Conservation (phyloP, 1,139 yeast species). For the Pneumocystis canis region DNA sequence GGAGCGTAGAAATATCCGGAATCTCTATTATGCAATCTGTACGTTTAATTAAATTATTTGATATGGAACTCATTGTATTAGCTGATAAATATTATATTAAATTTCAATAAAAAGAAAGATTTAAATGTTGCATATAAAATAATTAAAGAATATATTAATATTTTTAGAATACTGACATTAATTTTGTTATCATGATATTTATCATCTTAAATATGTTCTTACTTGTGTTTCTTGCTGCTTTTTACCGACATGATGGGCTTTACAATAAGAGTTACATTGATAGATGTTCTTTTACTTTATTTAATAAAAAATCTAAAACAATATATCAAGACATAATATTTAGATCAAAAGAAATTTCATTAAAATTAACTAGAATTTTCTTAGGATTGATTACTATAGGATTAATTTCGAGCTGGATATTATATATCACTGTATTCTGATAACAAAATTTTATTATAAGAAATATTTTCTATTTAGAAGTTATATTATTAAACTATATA, state of each 20-base stretch:
- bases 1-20: not conserved
- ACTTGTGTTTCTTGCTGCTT: not conserved
- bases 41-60: not conserved
- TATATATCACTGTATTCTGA: not conserved
- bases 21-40: not conserved
- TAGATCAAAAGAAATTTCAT: not conserved
- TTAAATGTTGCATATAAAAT: not conserved
- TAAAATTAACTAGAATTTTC: not conserved
- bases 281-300: not conserved
- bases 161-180: not conserved
- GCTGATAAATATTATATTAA: not conserved
- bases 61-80: not conserved
- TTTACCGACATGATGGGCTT: not conserved
- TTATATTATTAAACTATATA: not conserved
- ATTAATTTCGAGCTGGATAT: not conserved
- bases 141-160: not conserved
- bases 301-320: not conserved
- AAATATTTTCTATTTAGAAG: not conserved
- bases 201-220: not conserved
- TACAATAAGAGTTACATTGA: not conserved
- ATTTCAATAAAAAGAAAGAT: not conserved
- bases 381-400: not conserved
- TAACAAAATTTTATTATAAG: not conserved
- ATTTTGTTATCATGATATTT: not conserved
- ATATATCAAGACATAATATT: not conserved